A percentile compares a stretch with the other conserved stretches of the same genome.
Conservation (phyloP, 352 stramenopile genomes). For the Albugo candida region DNA sequence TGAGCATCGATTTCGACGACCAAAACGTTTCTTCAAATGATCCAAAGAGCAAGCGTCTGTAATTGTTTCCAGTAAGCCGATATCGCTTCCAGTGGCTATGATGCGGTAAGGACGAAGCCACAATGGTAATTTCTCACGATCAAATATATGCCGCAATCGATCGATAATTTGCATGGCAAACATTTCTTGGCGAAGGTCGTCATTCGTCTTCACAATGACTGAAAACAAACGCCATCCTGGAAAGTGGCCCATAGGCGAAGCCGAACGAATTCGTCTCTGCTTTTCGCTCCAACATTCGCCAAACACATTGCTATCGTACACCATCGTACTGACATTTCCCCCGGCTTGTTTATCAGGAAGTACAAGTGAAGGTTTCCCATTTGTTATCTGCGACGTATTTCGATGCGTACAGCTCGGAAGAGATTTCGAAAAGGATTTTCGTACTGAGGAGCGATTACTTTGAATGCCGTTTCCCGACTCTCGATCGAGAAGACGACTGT, state of each 20-base stretch:
- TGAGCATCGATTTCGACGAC: constrained; percentile 27
- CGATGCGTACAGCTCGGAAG: too few relatives aligned
- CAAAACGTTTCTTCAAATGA: constrained; percentile 88
- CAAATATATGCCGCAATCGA: constrained; percentile 88
- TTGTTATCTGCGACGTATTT: too few relatives aligned
- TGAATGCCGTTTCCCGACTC: too few relatives aligned
- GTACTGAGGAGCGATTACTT: too few relatives aligned
- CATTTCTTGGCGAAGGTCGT: constrained; percentile 93
- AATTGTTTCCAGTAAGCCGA: constrained; percentile 91
- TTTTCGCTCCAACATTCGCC: constrained; percentile 49
- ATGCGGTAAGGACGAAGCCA: constrained; percentile 92
- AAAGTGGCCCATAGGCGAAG: constrained; percentile 56
- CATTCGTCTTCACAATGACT: constrained; percentile 96
- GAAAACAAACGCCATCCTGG: constrained; percentile 80
- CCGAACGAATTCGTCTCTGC: constrained; percentile 30
- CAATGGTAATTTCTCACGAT: constrained; percentile 78
- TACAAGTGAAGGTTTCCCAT: too few relatives aligned
- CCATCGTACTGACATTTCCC: constrained; percentile 13
- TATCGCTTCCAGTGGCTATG: constrained; percentile 83
- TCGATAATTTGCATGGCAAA: constrained; percentile 95
- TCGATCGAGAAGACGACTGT: too few relatives aligned
- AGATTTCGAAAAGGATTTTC: too few relatives aligned
- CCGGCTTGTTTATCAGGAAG: neutral
- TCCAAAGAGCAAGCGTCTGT: constrained; percentile 92
- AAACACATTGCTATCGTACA: constrained; percentile 65